Conservation (phyloP, 345 rosid species). For the Cardiospermum halicacabum region DNA sequence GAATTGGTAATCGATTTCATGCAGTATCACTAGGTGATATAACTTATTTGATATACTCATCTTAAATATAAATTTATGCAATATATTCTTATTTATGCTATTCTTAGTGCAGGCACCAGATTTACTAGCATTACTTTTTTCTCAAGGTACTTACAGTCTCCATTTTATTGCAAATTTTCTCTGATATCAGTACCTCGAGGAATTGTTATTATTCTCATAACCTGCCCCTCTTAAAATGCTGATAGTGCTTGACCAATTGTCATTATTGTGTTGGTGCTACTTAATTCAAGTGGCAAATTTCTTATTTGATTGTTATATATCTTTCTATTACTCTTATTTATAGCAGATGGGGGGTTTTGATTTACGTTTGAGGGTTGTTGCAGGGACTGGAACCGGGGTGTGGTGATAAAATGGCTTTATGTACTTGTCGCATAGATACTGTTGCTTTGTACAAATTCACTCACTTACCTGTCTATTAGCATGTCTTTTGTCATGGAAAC, state of each 20-base stretch:
- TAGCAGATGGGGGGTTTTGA: background rate
- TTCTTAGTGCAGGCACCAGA: slow-evolving; percentile 75
- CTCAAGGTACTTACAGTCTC: slow-evolving; percentile 48
- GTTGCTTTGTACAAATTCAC: background rate
- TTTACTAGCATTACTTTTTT: slow-evolving; percentile 63
- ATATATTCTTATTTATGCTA: background rate
- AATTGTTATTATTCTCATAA: background rate
- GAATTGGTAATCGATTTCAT: background rate
- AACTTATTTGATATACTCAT: background rate
- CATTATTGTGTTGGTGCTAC: background rate
- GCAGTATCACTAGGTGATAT: background rate
- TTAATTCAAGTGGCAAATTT: background rate
- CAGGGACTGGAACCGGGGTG: background rate
- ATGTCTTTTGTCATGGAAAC: background rate
- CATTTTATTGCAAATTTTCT: background rate
- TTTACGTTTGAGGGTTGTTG: background rate
- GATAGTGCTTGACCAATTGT: slow-evolving; percentile 4
- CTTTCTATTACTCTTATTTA: background rate
- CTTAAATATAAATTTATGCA: background rate
- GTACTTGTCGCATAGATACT: background rate
- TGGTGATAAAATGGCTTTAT: background rate
- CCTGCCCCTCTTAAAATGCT: background rate
- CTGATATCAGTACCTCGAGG: background rate
- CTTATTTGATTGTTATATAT: background rate
- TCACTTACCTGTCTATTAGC: background rate